Base-by-base conservation (phyloP, 2,329 filamentous ascomycete genomes). In the Paracoccidioides brasiliensis region DNA sequence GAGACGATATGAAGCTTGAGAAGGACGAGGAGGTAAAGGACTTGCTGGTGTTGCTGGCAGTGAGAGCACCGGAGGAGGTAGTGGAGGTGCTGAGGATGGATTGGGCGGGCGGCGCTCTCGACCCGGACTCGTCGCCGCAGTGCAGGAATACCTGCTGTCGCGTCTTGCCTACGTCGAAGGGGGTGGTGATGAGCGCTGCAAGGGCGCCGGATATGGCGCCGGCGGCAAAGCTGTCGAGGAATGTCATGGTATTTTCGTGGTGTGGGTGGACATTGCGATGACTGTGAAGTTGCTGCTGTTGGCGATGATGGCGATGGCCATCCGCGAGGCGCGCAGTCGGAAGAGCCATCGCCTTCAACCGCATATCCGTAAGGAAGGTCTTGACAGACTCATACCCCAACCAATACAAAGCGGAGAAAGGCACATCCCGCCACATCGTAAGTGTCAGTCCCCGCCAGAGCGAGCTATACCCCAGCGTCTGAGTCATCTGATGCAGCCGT, bases 141-240 rank as follows among this genome's bases (percentile, higher is more conserved):
- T 93, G 83, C 50, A 80, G 80, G 63, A 84, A 85, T 0, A 96
- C 84, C 69, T 98, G 93, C 57, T 90, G 90, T 22, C 93, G 79
- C 4, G 93, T 98, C 76, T 98, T 98, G 63, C 93, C 93, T 0
- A 98, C 93, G 65, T 98, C 93, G 64, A 98, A 98, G 0, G 93
- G 93, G 57, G 88, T 96, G 0, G 93, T 98, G 22, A 93, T 78
- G 28, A 96, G 80, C 0, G 91, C 90, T 0, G 93, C 90, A 33
- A 93, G 79, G 0, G 87, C 85, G 3, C 93, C 93, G 0, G 90
- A 93, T 1, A 80, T 70, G 0, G 89, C 89, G 15, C 93, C 93
- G 0, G 91, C 88, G 15, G 89, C 74, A 66, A 97, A 98, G 64
- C 88, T 93, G 71, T 97, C 91, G 32, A 87, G 72, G 55, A 97